Base-by-base conservation (phyloP, 768 basidiomycete genomes). In the Boletellus emodensis region DNA sequence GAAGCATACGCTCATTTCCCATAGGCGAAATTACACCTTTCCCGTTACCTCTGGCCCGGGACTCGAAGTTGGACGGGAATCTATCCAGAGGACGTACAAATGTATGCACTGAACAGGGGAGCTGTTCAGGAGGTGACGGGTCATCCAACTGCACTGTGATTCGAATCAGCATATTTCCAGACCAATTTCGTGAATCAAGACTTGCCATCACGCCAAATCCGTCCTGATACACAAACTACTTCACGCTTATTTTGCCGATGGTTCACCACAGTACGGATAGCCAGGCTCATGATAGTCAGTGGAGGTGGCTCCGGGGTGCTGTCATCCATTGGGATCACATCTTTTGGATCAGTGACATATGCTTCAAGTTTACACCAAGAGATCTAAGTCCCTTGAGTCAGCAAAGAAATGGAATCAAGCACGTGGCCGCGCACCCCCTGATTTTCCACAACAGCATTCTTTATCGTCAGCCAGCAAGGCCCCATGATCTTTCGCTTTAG, bases 401-500 rank as follows among this genome's bases (percentile, higher is more conserved):
- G 49, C 3, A 4, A 50, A 12, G 38, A 45, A 48, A 35, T 7
- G 30, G 13, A 30, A 50, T 6, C 22, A 22, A 43, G 22, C 7
- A 30, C 3, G 6, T 46, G 22, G 30, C 13, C 13, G 68, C 86
- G 46, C 65, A 96, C 94, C 2, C 88, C 89, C 68, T 90, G 86
- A 58, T 84, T 71, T 43, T 88, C 89, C 15, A 94, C 71, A 20
- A 76, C 70, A 1, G 87, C 85, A 40, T 85, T 79, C 69, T 87
- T 86, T 54, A 99, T 79, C 49, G 85, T 78, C 40, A 99, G 73
- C 96, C 96, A 99, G 64, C 96, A 98, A 0, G 96, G 94, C 1
- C 96, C 96, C 94, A 97, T 97, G 50, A 98, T 96, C 71, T 94
- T 96, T 30, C 94, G 83, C 68, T 98, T 98, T 40, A 98, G 59